Evolutionary conservation across 2,329 filamentous ascomycete species (phyloP).

Genomic region (Phyllosticta capitalensis): DNA sequence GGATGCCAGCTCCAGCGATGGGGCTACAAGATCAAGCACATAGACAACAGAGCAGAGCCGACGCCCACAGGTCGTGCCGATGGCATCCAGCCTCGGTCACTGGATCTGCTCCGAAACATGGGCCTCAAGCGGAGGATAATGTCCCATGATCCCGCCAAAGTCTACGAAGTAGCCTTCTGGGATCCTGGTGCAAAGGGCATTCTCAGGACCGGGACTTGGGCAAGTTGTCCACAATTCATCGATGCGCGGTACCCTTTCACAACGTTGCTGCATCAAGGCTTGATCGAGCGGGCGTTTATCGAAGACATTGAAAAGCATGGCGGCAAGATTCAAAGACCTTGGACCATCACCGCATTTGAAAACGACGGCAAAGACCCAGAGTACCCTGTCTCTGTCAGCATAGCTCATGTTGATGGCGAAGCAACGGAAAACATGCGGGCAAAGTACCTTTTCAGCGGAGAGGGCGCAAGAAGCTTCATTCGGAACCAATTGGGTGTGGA

Average conservation of each 20-base stretch:
- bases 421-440: slow-evolving; percentile 54
- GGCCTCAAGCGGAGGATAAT: slow-evolving; percentile 81
- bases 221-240: slow-evolving; percentile 76
- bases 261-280: slow-evolving; percentile 51
- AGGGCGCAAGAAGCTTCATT: slow-evolving; percentile 52
- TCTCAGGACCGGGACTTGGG: slow-evolving; percentile 59
- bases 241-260: slow-evolving; percentile 57
- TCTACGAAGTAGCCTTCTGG: slow-evolving; percentile 64
- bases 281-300: slow-evolving; percentile 54
- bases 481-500: slow-evolving; percentile 57
- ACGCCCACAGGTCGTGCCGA: slow-evolving; percentile 81
- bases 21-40: slow-evolving; percentile 93
- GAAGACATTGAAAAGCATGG: slow-evolving; percentile 52
- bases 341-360: slow-evolving; percentile 52
- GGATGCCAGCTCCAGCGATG: slow-evolving; percentile 82
- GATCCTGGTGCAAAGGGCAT: slow-evolving; percentile 50
- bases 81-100: slow-evolving; percentile 81
- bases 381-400: slow-evolving; percentile 71
- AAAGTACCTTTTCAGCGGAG: slow-evolving; percentile 55
- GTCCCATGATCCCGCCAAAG: slow-evolving; percentile 76
- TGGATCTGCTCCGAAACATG: slow-evolving; percentile 83
- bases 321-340: slow-evolving; percentile 47
- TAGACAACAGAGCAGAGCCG: slow-evolving; percentile 80
- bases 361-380: slow-evolving; percentile 52
- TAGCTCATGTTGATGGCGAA: slow-evolving; percentile 68